phyloP scores from a whole-genome alignment of 495 filamentous ascomycete genomes.

The Letharia columbiana region DNA sequence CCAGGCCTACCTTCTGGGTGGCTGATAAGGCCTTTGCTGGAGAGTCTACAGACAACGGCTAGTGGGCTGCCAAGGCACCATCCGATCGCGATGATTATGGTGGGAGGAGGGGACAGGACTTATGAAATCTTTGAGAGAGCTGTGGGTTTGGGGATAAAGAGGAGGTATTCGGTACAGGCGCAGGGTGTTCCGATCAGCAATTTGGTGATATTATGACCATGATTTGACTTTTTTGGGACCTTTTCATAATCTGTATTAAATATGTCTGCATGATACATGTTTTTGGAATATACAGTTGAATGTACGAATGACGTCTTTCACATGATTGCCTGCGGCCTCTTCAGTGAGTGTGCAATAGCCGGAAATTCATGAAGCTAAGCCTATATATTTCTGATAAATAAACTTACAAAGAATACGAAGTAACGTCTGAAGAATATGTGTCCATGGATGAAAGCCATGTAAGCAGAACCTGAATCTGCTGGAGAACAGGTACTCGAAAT shows the following conservation, averaged over 20 bases:
- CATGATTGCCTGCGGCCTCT: neutral
- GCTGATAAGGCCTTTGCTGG: constrained; percentile 65
- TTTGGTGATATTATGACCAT: constrained; percentile 17
- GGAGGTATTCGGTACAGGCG: constrained; percentile 72
- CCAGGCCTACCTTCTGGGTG: constrained; percentile 5
- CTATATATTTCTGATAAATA: neutral
- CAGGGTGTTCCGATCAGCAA: constrained; percentile 46
- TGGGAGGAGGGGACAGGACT: constrained; percentile 62
- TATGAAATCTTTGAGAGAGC: constrained; percentile 54
- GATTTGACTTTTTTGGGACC: neutral
- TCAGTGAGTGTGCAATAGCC: neutral
- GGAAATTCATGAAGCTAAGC: neutral
- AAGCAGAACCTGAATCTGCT: neutral
- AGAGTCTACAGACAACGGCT: constrained; percentile 62
- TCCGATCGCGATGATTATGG: constrained; percentile 76
- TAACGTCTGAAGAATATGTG: neutral
- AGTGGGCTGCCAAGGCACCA: constrained; percentile 63
- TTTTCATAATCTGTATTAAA: neutral
- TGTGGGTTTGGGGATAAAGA: constrained; percentile 58
- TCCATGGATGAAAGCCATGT: neutral
- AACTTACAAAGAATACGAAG: neutral
- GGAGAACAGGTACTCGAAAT: neutral
- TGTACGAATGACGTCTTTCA: neutral
- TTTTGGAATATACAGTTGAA: neutral
- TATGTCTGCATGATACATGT: neutral